phyloP scores from a whole-genome alignment of 2,329 filamentous ascomycete species.

The Falciphora oryzae region DNA sequence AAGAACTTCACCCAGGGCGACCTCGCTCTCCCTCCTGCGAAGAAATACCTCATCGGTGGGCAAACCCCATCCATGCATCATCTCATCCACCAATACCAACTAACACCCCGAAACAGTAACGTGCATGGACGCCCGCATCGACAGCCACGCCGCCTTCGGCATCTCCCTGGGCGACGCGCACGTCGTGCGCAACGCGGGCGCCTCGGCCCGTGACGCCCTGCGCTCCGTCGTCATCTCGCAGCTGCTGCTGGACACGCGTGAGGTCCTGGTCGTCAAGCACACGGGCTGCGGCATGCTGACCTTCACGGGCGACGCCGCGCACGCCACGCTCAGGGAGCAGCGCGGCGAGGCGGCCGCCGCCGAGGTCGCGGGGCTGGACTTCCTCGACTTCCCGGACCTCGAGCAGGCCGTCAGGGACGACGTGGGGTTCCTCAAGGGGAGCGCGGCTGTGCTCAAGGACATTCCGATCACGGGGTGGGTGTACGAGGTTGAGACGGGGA shows the following conservation, averaged over 20 bases:
- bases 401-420: conserved; percentile 61
- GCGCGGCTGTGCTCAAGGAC: conserved; percentile 51
- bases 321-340: conserved; percentile 49
- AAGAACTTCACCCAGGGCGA: conserved; percentile 56
- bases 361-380: conserved; percentile 42
- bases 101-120: conserved; percentile 45
- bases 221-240: conserved; percentile 73
- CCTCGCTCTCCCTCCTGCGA: conserved; percentile 62
- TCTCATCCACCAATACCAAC: not conserved
- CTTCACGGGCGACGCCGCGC: conserved; percentile 54
- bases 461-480: conserved; percentile 66
- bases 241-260: conserved; percentile 69
- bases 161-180: conserved; percentile 72
- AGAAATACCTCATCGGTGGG: conserved; percentile 59
- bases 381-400: conserved; percentile 60
- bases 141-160: conserved; percentile 63
- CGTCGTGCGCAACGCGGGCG: conserved; percentile 70
- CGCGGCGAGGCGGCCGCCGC: conserved; percentile 44
- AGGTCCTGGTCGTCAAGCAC: conserved; percentile 71
- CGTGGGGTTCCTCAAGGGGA: conserved; percentile 55
- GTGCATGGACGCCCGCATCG: conserved; percentile 75
- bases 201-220: conserved; percentile 60
- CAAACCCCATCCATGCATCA: conserved; percentile 13
- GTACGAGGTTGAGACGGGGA: conserved; percentile 16
- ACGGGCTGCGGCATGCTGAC: conserved; percentile 72